phyloP scores from a whole-genome alignment of 2,329 filamentous ascomycete genomes.

The Diaporthe capsici region DNA sequence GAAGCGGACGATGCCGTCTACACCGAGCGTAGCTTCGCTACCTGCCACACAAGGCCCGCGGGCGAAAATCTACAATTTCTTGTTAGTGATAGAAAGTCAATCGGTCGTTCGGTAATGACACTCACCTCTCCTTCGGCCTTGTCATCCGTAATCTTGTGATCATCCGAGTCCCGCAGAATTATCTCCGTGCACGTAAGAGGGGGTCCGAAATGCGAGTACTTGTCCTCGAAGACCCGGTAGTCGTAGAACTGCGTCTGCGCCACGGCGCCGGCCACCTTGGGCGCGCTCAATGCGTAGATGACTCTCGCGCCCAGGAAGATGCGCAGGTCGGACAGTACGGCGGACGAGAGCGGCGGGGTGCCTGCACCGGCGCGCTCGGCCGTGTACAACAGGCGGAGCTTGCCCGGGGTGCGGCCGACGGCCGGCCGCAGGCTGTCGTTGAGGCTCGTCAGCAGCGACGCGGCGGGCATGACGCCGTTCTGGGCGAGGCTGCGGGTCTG shows the following conservation, averaged over 20 bases:
- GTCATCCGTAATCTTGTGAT: slow-evolving; percentile 74
- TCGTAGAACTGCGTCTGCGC: slow-evolving; percentile 90
- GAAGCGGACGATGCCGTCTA: slow-evolving; percentile 74
- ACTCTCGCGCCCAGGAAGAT: slow-evolving; percentile 85
- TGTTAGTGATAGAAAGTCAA: slow-evolving; percentile 38
- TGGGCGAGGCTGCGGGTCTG: slow-evolving; percentile 78
- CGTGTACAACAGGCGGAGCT: slow-evolving; percentile 85
- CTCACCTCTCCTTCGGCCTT: slow-evolving; percentile 74
- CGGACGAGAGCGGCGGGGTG: slow-evolving; percentile 75
- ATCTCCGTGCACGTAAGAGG: slow-evolving; percentile 87
- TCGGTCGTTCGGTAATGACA: slow-evolving; percentile 14
- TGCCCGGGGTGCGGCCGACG: slow-evolving; percentile 75
- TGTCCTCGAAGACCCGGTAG: slow-evolving; percentile 73
- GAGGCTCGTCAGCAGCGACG: slow-evolving; percentile 73
- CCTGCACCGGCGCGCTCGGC: slow-evolving; percentile 78
- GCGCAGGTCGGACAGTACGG: slow-evolving; percentile 83
- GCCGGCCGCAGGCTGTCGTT: slow-evolving; percentile 71
- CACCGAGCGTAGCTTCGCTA: slow-evolving; percentile 73
- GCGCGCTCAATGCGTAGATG: slow-evolving; percentile 86
- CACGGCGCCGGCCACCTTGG: slow-evolving; percentile 90
- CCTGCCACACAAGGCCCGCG: slow-evolving; percentile 81
- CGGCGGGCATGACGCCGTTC: slow-evolving; percentile 80
- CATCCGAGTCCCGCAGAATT: slow-evolving; percentile 74
- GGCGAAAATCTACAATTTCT: slow-evolving; percentile 71
- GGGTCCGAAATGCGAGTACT: slow-evolving; percentile 81